A percentile compares a stretch with the other conserved stretches of the same genome.
These are phyloP conservation scores for Periconia sp. DNA, from an alignment of 2,329 filamentous ascomycete genomes.

Conservation along the genomic window DNA sequence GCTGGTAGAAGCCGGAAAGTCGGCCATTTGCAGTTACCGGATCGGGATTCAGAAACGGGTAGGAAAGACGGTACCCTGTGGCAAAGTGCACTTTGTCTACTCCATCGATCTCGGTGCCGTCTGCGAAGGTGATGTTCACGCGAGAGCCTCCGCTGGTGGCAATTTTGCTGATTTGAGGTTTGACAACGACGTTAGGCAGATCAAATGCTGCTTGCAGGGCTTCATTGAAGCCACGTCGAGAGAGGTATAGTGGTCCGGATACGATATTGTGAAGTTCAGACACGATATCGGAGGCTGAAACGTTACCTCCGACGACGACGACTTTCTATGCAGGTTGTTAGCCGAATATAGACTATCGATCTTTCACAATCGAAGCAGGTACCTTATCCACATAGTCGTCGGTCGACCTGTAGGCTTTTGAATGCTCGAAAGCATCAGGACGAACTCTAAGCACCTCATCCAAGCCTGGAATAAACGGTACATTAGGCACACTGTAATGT, in stretches of 20 bases:
- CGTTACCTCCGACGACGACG: constrained; percentile 13
- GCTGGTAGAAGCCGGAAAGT: constrained; percentile 13
- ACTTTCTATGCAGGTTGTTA: constrained; percentile 4
- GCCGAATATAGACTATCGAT: too few relatives aligned
- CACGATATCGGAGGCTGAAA: constrained; percentile 14
- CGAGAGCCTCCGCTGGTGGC: not conserved
- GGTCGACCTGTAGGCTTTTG: constrained; percentile 11
- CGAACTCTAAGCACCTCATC: constrained; percentile 60
- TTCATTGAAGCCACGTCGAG: constrained; percentile 9
- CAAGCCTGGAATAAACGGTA: constrained; percentile 66
- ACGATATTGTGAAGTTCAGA: constrained; percentile 9
- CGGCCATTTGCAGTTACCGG: constrained; percentile 8
- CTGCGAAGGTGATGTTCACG: constrained; percentile 10
- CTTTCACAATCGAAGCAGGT: not conserved
- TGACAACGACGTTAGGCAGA: constrained; percentile 9
- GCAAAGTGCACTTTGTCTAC: constrained; percentile 14
- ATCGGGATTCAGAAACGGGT: constrained; percentile 10
- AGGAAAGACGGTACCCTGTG: constrained; percentile 15
- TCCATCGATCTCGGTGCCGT: constrained; percentile 7
- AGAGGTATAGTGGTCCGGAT: constrained; percentile 9
- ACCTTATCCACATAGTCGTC: constrained; percentile 13
- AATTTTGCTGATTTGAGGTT: constrained; percentile 6
- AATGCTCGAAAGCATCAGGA: constrained; percentile 65
- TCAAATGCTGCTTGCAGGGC: constrained; percentile 8
- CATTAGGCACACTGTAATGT: constrained; percentile 70